Base-by-base conservation (phyloP, 2,329 filamentous ascomycete genomes). In the Penicillium sp. region DNA sequence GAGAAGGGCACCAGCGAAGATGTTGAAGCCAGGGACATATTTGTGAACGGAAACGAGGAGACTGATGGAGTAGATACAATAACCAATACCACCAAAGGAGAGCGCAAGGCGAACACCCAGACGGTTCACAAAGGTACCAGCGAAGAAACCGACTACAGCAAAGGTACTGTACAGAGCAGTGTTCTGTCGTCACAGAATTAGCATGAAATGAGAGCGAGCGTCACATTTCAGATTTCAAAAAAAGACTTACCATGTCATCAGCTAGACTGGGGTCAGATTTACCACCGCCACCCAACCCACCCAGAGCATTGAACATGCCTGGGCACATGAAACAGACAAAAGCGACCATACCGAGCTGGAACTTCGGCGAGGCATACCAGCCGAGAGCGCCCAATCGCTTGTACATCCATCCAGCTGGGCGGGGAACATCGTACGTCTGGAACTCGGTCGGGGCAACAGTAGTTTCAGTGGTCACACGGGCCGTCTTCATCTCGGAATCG, bases 291-390 rank as follows among this genome's bases (percentile, higher is more conserved):
- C 86, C 86, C 34, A 88, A 75, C 54, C 86, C 85, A 56, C 75
- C 76, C 52, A 88, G 74, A n/a, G 86, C 84, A 65, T 88, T 88
- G 76, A 83, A 88, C 84, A 88, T 87, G 63, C 86, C 86, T 0
- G 86, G 86, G 67, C 86, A 89, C 56, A 88, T 68, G 76, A 89
- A 88, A 68, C 85, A 88, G 46, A 88, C 85, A 54, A 87, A 77
- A 21, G 85, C 79, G 49, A 91, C 86, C 78, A 91, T 81, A 56
- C 56, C 66, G 39, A 90, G 78, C 74, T 90, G 87, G 52, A 85
- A 72, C 64, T 82, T 81, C 24, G 87, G 87, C 54, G 86, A 88
- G 38, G 87, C 87, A 67, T 87, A 90, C 81, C 84, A 88, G 39
- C 74, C 71, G 6, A 85, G 50, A 54, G 78, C 76, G 44, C 72